Evolutionary conservation across 2,329 filamentous ascomycete species (phyloP), one percentile per base, ranked within the genome.

Genomic region (Colletotrichum sp.): DNA sequence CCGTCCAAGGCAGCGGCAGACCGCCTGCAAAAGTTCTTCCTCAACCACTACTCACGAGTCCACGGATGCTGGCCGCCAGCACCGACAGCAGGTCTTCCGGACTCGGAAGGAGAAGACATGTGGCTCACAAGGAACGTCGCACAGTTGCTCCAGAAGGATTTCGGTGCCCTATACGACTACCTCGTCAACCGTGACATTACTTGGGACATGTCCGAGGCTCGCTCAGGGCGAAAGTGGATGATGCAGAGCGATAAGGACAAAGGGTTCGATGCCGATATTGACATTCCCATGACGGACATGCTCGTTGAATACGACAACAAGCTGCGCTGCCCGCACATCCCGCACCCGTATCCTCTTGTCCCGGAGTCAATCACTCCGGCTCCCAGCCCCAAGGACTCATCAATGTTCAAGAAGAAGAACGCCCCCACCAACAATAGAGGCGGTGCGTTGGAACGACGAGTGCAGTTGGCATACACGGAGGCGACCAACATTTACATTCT

Each of bases 121-220:
- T 94, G 93, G 93, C 85, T 95, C 15, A 93, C 90, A 6, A 87
- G 93, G 55, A 88, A 87, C 5, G 81, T 94, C 21, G 88, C 88
- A 1, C 87, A 89, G 63, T 86, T 86, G 4, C 81, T 95, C n/a
- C 92, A 93, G 78, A 87, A 86, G 36, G 93, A 95, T 78, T 94
- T 95, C 79, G 91, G 92, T 4, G 90, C 91, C 0, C 84, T 95
- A 3, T 95, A 95, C 79, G 93, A 95, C 79, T 94, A 93, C 77
- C 85, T 95, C 2, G 93, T 95, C 18, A 90, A 95, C 81, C 89
- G 92, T 7, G 91, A 94, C 63, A 89, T 94, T 6, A 81, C 89
- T 1, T 95, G 93, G 92, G 92, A 93, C 71, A 89, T 89, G 24
- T 89, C 89, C 0, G 92, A 93, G 80, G 90, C 90, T 64, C 86